Percentiles rank a stretch among this genome's conserved stretches.
Conservation (phyloP, 495 filamentous ascomycete genomes). For the Lindgomyces ingoldianus region DNA sequence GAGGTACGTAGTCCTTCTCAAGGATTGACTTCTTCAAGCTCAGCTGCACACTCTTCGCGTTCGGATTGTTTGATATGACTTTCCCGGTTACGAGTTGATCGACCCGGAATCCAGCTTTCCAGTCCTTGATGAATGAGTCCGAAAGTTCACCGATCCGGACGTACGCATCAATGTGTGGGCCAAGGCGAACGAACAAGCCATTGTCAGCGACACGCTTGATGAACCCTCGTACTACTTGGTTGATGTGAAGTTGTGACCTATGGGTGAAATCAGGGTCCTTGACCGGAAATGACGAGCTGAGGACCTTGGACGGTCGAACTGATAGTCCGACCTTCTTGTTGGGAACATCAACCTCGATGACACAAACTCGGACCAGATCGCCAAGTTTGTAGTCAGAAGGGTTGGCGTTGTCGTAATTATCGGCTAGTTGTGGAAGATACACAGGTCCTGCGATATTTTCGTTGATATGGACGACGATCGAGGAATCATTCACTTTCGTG, state of each 20-base stretch:
- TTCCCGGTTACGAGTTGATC: conserved; percentile 89
- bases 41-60: conserved; percentile 74
- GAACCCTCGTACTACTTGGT: conserved; percentile 84
- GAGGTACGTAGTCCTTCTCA: conserved; percentile 73
- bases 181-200: conserved; percentile 80
- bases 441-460: conserved; percentile 72
- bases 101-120: conserved; percentile 83
- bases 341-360: conserved; percentile 73
- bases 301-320: conserved; percentile 78
- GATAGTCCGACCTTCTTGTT: conserved; percentile 85
- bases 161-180: conserved; percentile 75
- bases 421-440: conserved; percentile 73
- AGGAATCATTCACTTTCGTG: conserved; percentile 80
- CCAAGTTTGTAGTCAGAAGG: conserved; percentile 72
- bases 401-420: conserved; percentile 78
- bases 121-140: conserved; percentile 88
- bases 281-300: conserved; percentile 82
- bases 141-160: conserved; percentile 84
- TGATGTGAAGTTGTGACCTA: conserved; percentile 67
- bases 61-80: conserved; percentile 65
- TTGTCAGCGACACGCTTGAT: conserved; percentile 82
- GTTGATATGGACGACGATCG: conserved; percentile 81
- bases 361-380: conserved; percentile 79
- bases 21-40: conserved; percentile 81
- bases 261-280: conserved; percentile 76